Evolutionary conservation across 75 land plant genomes (phyloP).

Genomic region (Selaginella tamariscina): DNA sequence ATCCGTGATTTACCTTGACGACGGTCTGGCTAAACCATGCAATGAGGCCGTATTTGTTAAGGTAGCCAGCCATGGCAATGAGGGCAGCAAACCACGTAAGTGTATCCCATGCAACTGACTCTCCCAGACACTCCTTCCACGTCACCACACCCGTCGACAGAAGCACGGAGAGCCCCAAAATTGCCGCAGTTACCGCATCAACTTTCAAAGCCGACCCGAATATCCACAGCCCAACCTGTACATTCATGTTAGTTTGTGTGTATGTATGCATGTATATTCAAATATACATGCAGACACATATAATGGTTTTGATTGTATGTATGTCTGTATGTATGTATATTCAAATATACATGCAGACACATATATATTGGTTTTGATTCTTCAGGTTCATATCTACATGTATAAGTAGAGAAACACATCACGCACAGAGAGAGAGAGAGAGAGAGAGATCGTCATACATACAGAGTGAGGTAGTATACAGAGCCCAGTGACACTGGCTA

Average conservation of each 20-base stretch:
- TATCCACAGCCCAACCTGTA: constrained; percentile 73
- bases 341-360: no score
- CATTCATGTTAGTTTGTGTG: no score
- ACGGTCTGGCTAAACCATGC: constrained; percentile 95
- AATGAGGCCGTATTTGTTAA: constrained; percentile 91
- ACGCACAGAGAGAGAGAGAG: no score
- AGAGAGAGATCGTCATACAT: no score
- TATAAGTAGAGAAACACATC: no score
- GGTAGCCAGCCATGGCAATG: constrained; percentile 97
- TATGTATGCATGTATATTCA: no score
- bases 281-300: no score
- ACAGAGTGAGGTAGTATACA: no score
- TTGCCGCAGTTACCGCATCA: constrained; percentile 94
- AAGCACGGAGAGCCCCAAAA: constrained; percentile 85
- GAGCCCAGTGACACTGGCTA: neutral
- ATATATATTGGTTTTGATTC: no score
- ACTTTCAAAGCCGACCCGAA: constrained; percentile 56
- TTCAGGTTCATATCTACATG: no score
- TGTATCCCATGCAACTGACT: constrained; percentile 96
- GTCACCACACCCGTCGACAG: constrained; percentile 90
- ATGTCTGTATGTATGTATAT: no score
- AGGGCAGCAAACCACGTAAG: constrained; percentile 99
- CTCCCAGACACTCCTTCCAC: constrained; percentile 96
- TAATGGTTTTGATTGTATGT: no score
- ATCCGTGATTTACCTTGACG: constrained; percentile 49